Evolutionary conservation across 2,329 filamentous ascomycete genomes (phyloP), one percentile per base, ranked within the genome.

Genomic region (Phyllosticta ampelicida): DNA sequence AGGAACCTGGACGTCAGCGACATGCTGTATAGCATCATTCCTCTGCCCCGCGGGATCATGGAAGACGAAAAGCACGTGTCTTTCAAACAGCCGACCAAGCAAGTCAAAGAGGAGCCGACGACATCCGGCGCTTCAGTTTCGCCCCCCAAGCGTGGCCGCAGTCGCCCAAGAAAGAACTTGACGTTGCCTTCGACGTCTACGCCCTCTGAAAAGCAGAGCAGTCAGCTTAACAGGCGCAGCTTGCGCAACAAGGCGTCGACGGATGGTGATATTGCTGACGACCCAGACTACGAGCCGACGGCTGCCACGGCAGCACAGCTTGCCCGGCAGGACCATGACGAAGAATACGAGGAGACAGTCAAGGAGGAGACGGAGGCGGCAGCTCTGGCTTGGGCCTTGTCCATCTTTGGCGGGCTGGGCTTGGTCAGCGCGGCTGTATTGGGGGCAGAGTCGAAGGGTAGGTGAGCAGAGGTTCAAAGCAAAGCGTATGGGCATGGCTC

Each of bases 1-100:
- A 74, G 80, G 29, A 75, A 77, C 20, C 70, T 80, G 2, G 76
- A 81, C 62, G 73, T 77, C 0, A 68, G 71, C n/a, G 72, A 77
- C 9, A 78, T 85, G 62, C 65, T 84, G 8, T 63, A 68, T 20
- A 68, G 63, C 60, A 70, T 68, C 54, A 52, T 70, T 2, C 60
- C 64, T 16, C 29, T 54, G 1, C 29, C 29, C 8, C 50, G 50
- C 2, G 51, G 49, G 28, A 44, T 28, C 16, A 20, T 20, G 4
- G 62, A 63, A 30, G 60, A 65, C 16, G 66, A 67, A 51, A 68
- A 69, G 51, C 68, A 70, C 30, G 67, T 71, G 3, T 61, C 56
- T 10, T 65, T 66, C 52, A 57, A 61, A 3, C 44, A 58, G 6
- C 26, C 63, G 23, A 44, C 56, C n/a, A 54, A 62, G 3, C 29